Conservation (phyloP, 345 rosid species). For the Salix exigua region DNA sequence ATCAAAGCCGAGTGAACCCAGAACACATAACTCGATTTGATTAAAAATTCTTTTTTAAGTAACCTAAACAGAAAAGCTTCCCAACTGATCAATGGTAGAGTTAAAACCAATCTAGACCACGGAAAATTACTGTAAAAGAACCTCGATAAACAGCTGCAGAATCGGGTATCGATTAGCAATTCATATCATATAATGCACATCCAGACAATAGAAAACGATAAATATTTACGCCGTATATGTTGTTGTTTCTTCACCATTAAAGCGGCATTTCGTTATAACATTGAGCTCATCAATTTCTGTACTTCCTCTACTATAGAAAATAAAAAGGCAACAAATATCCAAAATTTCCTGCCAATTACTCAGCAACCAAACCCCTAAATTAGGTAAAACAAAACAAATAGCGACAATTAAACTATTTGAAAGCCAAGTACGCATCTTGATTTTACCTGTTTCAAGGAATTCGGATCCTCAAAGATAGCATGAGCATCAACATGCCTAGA, state of each 20-base stretch:
- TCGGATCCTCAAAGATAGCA: conserved; percentile 75
- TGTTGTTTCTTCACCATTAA: background rate
- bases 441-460: conserved; percentile 60
- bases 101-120: background rate
- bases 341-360: background rate
- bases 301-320: background rate
- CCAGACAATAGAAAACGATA: background rate
- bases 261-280: background rate
- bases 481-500: conserved; percentile 56
- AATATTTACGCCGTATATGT: background rate
- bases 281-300: background rate
- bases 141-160: background rate
- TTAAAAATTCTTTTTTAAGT: background rate
- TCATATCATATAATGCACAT: background rate
- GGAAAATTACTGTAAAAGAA: background rate
- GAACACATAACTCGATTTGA: background rate
- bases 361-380: conserved; percentile 2
- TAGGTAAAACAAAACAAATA: background rate
- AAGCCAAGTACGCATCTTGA: background rate
- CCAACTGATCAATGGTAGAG: background rate
- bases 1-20: background rate
- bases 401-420: background rate
- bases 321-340: background rate
- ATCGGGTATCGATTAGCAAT: background rate
- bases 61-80: background rate